These are phyloP conservation scores for Colletotrichum graminicola DNA, from an alignment of 2,329 filamentous ascomycete genomes.

Conservation along the genomic window DNA sequence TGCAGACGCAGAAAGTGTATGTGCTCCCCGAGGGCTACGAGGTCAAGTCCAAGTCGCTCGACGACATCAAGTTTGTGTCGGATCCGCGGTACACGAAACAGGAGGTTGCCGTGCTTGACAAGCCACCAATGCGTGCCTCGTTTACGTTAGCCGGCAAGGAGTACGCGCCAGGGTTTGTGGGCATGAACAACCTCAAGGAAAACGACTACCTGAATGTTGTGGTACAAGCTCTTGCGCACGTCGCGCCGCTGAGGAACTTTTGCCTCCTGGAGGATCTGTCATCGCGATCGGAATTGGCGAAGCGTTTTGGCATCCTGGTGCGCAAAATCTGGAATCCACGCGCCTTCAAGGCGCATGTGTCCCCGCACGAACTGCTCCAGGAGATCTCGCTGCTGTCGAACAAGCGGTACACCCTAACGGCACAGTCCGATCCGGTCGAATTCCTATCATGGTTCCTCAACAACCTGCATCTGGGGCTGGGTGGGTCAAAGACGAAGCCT, in stretches of 20 bases:
- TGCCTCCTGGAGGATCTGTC: slow-evolving; percentile 88
- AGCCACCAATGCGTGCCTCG: slow-evolving; percentile 64
- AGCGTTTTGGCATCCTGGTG: slow-evolving; percentile 88
- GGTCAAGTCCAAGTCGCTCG: slow-evolving; percentile 91
- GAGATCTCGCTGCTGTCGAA: slow-evolving; percentile 91
- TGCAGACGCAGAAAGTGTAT: slow-evolving; percentile 91
- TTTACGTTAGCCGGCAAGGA: slow-evolving; percentile 86
- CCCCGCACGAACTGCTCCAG: slow-evolving; percentile 95
- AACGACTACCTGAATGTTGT: slow-evolving; percentile 99
- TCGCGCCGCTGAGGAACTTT: slow-evolving; percentile 89
- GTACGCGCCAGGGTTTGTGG: slow-evolving; percentile 94
- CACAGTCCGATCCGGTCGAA: slow-evolving; percentile 94
- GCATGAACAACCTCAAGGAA: slow-evolving; percentile 99
- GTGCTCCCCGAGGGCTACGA: slow-evolving; percentile 97
- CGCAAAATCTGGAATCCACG: slow-evolving; percentile 98
- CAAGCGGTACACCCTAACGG: slow-evolving; percentile 91
- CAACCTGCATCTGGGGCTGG: slow-evolving; percentile 90
- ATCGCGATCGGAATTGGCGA: slow-evolving; percentile 80
- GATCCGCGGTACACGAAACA: slow-evolving; percentile 86
- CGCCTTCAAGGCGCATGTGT: slow-evolving; percentile 96
- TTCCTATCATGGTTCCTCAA: slow-evolving; percentile 99
- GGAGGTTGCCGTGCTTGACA: slow-evolving; percentile 85
- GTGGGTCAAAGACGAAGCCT: slow-evolving; percentile 88
- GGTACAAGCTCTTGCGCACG: slow-evolving; percentile 91
- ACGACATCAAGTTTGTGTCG: slow-evolving; percentile 98